These are phyloP conservation scores for Diplosphaera chodatii DNA, from an alignment of 139 green algal genomes.

Conservation along the genomic window DNA sequence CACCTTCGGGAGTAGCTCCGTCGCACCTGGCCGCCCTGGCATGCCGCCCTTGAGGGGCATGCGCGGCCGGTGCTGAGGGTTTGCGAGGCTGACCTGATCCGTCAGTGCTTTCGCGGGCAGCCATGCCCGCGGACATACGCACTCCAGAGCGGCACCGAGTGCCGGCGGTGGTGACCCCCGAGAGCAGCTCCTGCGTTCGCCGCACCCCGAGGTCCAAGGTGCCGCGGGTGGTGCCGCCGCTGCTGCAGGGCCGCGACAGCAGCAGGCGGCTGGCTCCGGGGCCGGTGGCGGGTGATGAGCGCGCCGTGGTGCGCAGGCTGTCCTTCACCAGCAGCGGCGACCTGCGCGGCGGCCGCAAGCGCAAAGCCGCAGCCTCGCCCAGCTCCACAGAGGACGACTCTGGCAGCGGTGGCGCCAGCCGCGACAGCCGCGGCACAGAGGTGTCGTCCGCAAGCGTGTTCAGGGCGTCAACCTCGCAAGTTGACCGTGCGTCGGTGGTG, in stretches of 20 bases:
- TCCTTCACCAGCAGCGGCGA: not conserved
- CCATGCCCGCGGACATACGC: no score
- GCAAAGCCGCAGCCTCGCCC: not conserved
- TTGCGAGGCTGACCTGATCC: no score
- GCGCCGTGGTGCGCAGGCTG: not conserved
- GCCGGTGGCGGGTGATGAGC: not conserved
- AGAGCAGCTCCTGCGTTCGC: not conserved
- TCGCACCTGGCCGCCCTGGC: no score
- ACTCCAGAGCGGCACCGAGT: not conserved
- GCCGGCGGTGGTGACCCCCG: no score
- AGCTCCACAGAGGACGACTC: not conserved
- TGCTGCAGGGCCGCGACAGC: not conserved
- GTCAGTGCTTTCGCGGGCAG: no score
- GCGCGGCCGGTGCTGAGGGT: no score
- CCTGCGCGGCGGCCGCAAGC: not conserved
- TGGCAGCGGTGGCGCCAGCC: not conserved
- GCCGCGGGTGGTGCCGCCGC: not conserved
- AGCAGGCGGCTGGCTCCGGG: not conserved
- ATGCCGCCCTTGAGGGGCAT: no score
- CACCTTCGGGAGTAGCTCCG: no score
- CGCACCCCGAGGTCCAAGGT: not conserved
- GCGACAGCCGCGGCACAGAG: not conserved
- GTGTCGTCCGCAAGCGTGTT: not conserved
- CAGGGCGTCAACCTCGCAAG: not conserved
- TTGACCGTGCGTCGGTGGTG: not conserved